Base-by-base conservation (phyloP, 2,329 filamentous ascomycete genomes). In the Colletotrichum musae region DNA sequence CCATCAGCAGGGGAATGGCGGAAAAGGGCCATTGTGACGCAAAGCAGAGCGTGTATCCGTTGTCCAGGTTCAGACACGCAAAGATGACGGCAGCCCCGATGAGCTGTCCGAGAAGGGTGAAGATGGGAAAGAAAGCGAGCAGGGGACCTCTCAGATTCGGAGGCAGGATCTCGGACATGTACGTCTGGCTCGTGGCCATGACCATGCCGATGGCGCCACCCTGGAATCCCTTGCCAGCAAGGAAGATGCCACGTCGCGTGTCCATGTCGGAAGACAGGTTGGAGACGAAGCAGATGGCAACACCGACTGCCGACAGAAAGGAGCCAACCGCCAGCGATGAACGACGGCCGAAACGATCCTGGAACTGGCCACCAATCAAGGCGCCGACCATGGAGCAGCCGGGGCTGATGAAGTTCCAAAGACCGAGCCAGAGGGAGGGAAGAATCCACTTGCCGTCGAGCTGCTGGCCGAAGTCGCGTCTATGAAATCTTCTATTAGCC, bases 101-200 rank as follows among this genome's bases (percentile, higher is more conserved):
- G 16, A 87, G 75, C 73, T 87, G 83, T 9, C 85, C 85, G 0
- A 86, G 70, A 4, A 86, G 78, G 18, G 81, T 84, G 72, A 87
- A 85, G 3, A 82, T 81, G 5, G 85, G 85, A 59, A 86, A 83
- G 52, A 86, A 79, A 1, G 84, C 83, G 73, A 87, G 80, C 3
- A 82, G 78, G 0, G 85, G 81, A 2, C 83, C 85, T 43, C 85
- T 79, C 7, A 87, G 77, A 4, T 75, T 77, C 0, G 81, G 78
- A 0, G 85, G 84, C 1, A 84, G 74, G n/a, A 85, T 82, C 70
- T 87, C 85, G 15, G 84, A 86, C 72, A 86, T 80, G 75, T 86
- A 87, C 0, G 85, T 86, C 66, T 83, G 78, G 4, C 79, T 77
- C 7, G 80, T 79, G 45, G 80, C 77, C 75, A 82, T 82, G 61